Base-by-base conservation (phyloP, 2,329 filamentous ascomycete genomes). In the Pseudogymnoascus sp. region DNA sequence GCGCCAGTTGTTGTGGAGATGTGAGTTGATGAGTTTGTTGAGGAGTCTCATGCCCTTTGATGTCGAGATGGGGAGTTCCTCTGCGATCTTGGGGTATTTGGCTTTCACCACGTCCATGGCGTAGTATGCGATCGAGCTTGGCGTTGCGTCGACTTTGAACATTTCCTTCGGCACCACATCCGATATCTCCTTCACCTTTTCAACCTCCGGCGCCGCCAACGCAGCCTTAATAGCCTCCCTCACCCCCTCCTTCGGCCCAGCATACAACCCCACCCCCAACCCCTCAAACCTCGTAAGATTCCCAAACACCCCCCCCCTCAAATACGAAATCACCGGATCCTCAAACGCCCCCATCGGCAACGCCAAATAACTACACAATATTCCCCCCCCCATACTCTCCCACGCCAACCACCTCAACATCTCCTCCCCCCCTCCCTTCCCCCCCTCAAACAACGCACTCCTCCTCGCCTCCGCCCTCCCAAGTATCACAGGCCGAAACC, bases 391-490 rank as follows among this genome's bases (percentile, higher is more conserved):
- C 90, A 96, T 94, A 65, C 88, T 87, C 62, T 91, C 91, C 92
- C 93, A 99, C 0, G 93, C 93, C 65, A 97, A 77, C 92, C 92
- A 97, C 67, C 89, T 82, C 79, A 90, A 86, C 33, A 97, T 71
- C 66, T 95, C 90, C 62, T 86, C 80, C 8, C 38, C 38, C 38
- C 11, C 35, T 8, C n/a, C 7, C 8, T 42, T 16, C 38, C 38
- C 38, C 38, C 38, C 38, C 67, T 86, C 80, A 73, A 93, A 96
- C 18, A 90, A 76, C 0, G 90, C 90, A 71, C 96, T 94, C 71
- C 86, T 86, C 80, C 87, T 89, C 16, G 92, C 92, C 73, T 97
- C 93, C 1, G 83, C 85, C 14, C 85, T 83, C 60, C 89, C 87
- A 63, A 97, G 76, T 42, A 97, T 89, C 6, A 94, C 81, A 0